Evolutionary conservation across 768 basidiomycete species (phyloP), one percentile per base, ranked within the genome.

Genomic region (Boletus rubescentipes): DNA sequence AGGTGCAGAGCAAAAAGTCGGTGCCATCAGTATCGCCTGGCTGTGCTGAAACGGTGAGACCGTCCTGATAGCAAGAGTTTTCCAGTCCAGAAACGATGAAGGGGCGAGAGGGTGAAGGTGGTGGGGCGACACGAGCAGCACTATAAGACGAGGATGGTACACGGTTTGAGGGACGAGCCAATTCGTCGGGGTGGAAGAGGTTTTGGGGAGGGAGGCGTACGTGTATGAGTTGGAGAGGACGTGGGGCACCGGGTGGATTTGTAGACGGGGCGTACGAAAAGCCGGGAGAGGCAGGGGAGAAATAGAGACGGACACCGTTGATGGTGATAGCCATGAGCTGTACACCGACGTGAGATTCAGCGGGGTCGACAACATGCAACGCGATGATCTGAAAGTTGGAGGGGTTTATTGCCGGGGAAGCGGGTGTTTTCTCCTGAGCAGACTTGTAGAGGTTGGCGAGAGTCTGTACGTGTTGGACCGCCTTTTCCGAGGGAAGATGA

Each of bases 231-330:
- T 87, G 82, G 35, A 93, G 75, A 35, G 79, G 71, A 46, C 61
- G 75, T 50, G 54, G 65, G 50, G 57, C 59, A 64, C 65, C 66
- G 4, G 63, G 32, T 32, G 60, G 38, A 39, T 46, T 65, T 16
- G 72, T 68, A 18, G 63, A 65, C 11, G 74, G 66, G 26, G 74
- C 72, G 55, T 79, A 82, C 40, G 79, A 73, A 67, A 83, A 86
- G 21, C 74, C 73, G 46, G 73, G 71, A 0, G 73, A 63, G 4
- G 79, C 73, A 4, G 87, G 79, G 2, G 81, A 80, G 66, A 97
- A 93, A 75, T 91, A 98, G 1, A 96, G 76, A 46, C 95, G 85
- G 4, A 89, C 82, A 12, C 91, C 94, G 47, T 87, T 93, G 29
- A 79, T 75, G 21, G 93, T 93, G 43, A 95, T 72, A 2, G 88